phyloP scores from a whole-genome alignment of 2,329 filamentous ascomycete species.

The Akanthomyces uredinophilus region DNA sequence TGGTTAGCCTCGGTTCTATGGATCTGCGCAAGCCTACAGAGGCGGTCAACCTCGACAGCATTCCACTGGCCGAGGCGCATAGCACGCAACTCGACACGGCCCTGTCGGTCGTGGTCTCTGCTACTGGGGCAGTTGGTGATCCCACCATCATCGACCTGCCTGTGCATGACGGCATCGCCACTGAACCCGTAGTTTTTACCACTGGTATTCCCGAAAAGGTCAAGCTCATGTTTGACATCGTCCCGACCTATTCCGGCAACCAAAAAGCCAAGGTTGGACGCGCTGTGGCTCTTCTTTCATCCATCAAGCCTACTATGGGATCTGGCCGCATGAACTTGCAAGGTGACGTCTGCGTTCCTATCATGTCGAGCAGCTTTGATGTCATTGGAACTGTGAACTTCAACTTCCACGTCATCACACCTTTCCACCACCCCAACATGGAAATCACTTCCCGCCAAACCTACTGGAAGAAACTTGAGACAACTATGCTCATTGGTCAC shows the following conservation, averaged over 20 bases:
- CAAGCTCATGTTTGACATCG: slow-evolving; percentile 87
- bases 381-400: slow-evolving; percentile 95
- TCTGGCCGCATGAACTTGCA: slow-evolving; percentile 86
- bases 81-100: slow-evolving; percentile 92
- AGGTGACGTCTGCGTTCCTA: slow-evolving; percentile 86
- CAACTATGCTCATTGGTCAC: slow-evolving; percentile 75
- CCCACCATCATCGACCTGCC: slow-evolving; percentile 87
- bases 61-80: slow-evolving; percentile 82
- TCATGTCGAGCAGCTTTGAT: slow-evolving; percentile 78
- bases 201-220: slow-evolving; percentile 73
- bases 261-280: slow-evolving; percentile 85
- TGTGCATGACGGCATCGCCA: slow-evolving; percentile 88
- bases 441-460: slow-evolving; percentile 84
- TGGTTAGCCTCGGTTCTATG: slow-evolving; percentile 93
- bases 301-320: slow-evolving; percentile 76
- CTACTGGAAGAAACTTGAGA: slow-evolving; percentile 90
- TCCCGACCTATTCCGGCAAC: slow-evolving; percentile 90
- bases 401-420: slow-evolving; percentile 92
- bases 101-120: slow-evolving; percentile 84
- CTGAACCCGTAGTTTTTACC: slow-evolving; percentile 88
- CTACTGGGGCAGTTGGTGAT: slow-evolving; percentile 78
- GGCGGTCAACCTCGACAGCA: slow-evolving; percentile 80
- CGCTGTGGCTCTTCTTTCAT: slow-evolving; percentile 81
- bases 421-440: slow-evolving; percentile 92
- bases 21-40: slow-evolving; percentile 78